Evolutionary conservation across 192 early-diverging fungal species (phyloP), one percentile per base, ranked within the genome.

Genomic region (Backusella parvicylindrica): DNA sequence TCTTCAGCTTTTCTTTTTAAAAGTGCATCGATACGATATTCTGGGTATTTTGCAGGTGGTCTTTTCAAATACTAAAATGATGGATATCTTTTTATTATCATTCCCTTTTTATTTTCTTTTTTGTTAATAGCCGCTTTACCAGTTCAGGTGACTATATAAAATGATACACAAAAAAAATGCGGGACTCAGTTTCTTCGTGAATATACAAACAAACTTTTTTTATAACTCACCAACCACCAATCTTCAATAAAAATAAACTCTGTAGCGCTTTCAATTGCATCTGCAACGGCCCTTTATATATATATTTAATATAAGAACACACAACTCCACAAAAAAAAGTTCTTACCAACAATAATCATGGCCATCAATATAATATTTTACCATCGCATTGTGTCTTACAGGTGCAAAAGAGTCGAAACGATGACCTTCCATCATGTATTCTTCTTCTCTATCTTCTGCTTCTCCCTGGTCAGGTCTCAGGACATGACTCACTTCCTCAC

Each of bases 1-100:
- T 94, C 88, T 78, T 92, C 88, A 47, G 95, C 95, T 81, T 95
- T 95, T 79, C 64, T 79, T 78, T 94, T 88, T 18, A 96, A 83
- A 47, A 95, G 77, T 21, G 85, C 84, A 75, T 96, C 95, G 11
- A 96, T 76, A 15, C 95, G 88, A 76, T 87, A 94, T 72, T 94
- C 87, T 38, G 92, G 87, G 71, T 93, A 89, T 50, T 91, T 87
- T 60, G 83, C 75, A n/a, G 90, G 88, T 32, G 93, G 93, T 30
- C 94, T 83, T 2, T 90, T 88, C 53, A 96, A 83, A 74, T 92
- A 94, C 86, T 88, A 69, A 50, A n/a, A n/a, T n/a, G n/a, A n/a
- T n/a, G n/a, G n/a, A n/a, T n/a, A n/a, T n/a, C n/a, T n/a, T n/a
- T n/a, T n/a, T n/a, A n/a, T n/a, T n/a, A n/a, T n/a, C n/a, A n/a